Evolutionary conservation across 768 basidiomycete genomes (phyloP), one percentile per base, ranked within the genome.

Genomic region (Pisolithus sp.): DNA sequence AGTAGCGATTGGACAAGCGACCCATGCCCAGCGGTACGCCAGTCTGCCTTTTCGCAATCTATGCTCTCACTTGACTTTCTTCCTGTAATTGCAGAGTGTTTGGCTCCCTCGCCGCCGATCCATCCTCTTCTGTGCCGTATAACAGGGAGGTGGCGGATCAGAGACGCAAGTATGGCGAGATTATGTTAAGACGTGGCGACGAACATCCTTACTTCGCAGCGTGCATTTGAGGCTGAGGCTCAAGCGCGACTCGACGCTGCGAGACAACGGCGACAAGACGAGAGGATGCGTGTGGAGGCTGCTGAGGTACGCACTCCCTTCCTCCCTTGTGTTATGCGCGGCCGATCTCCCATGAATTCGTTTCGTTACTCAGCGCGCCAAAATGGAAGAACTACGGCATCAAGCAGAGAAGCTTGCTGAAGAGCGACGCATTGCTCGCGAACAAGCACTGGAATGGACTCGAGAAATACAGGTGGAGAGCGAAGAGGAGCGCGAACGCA

Each of bases 81-180:
- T 38, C 50, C n/a, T 28, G 30, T 5, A 15, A 3, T 20, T 24
- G 15, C 55, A 94, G 93, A 59, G 68, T 94, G 8, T 97, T 97
- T 70, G 85, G 79, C 9, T 83, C 89, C 0, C 75, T 99, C 18
- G 89, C 91, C 0, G 77, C 78, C 6, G 90, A 93, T 60, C 76
- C 78, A 50, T 77, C 85, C 0, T 65, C 78, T 0, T 70, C 77
- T 45, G 75, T 94, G 17, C 91, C 93, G 0, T 98, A 97, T 68
- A 89, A 76, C 59, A 76, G 79, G 9, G 93, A 95, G 45, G 78
- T 97, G 43, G 92, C 93, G 0, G 87, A 93, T 58, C 88, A 95
- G 58, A 83, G 96, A 41, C 78, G 84, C 37, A 86, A 87, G 65
- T 99, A 97, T 60, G 93, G 93, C 12, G 86, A 90, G 54, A 85